Conservation (phyloP, 2,329 filamentous ascomycete genomes). For the Hypomyces rosellus region DNA sequence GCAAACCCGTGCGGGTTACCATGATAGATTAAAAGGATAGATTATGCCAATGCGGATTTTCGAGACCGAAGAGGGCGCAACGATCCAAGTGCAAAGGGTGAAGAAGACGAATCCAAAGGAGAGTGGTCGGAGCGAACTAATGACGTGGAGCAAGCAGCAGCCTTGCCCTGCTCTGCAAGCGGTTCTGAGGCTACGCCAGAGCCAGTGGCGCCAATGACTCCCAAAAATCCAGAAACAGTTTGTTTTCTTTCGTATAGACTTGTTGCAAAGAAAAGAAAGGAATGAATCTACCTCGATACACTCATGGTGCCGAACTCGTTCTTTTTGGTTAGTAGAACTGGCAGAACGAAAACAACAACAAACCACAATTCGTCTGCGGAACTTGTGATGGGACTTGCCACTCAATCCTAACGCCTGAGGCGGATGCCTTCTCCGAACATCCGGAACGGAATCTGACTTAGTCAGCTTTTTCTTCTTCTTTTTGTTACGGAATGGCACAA, state of each 20-base stretch:
- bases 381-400: conserved; percentile 9
- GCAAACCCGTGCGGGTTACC: conserved; percentile 12
- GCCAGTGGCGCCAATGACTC: background rate
- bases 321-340: background rate
- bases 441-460: no score
- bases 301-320: conserved; percentile 14
- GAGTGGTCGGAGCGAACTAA: background rate
- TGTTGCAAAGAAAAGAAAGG: background rate
- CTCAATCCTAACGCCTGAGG: conserved; percentile 1
- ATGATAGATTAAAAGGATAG: conserved; percentile 1
- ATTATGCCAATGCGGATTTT: background rate
- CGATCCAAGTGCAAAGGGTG: background rate
- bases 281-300: conserved; percentile 11
- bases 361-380: background rate
- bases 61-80: background rate
- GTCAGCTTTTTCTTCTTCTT: background rate
- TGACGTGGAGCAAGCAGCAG: conserved; percentile 9
- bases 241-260: background rate
- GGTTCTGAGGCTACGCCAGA: background rate
- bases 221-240: background rate
- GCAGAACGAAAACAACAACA: background rate
- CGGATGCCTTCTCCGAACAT: no score
- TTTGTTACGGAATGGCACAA: background rate
- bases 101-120: background rate
- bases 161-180: conserved; percentile 4